Percentiles rank a stretch among this genome's conserved stretches.
phyloP scores from a whole-genome alignment of 345 rosid species.

The Aquilaria sinensis region DNA sequence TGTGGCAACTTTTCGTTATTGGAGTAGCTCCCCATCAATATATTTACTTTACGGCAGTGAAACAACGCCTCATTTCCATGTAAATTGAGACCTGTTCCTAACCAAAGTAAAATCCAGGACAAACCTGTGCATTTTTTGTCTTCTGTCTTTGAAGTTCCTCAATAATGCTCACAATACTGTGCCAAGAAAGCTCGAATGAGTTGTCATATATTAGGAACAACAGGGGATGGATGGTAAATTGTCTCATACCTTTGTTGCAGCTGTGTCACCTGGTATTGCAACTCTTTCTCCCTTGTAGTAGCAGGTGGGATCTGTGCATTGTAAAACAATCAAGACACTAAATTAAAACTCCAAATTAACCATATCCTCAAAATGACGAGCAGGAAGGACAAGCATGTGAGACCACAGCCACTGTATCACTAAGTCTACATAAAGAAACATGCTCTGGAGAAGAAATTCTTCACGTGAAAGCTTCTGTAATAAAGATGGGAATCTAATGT shows the following conservation, averaged over 20 bases:
- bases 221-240: neutral
- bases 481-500: no score
- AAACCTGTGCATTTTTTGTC: constrained; percentile 65
- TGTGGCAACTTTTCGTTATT: no score
- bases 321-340: constrained; percentile 12
- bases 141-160: constrained; percentile 84
- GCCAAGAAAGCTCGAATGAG: neutral
- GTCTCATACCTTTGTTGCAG: constrained; percentile 77
- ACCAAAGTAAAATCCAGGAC: constrained; percentile 1
- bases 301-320: constrained; percentile 49
- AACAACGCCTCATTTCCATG: no score
- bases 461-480: no score
- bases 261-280: constrained; percentile 54
- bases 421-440: no score
- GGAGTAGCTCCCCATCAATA: no score
- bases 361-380: neutral
- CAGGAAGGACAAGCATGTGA: no score
- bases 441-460: no score
- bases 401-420: no score
- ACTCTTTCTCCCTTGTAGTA: constrained; percentile 61
- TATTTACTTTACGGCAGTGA: no score
- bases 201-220: neutral
- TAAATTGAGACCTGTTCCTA: no score
- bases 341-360: neutral
- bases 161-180: constrained; percentile 52